Conservation (phyloP, 768 basidiomycete genomes). For the Hemileccinum impolitum region DNA sequence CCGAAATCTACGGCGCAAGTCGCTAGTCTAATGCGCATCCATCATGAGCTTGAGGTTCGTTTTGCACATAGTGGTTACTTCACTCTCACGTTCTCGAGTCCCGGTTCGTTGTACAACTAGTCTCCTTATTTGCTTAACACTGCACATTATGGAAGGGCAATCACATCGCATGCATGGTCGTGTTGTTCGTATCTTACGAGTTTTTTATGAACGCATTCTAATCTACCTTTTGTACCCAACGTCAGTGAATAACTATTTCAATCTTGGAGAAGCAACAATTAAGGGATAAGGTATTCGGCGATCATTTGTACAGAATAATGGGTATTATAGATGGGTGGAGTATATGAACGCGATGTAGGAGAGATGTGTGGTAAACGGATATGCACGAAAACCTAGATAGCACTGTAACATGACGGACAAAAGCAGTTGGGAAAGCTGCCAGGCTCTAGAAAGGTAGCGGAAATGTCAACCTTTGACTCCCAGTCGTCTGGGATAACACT, state of each 20-base stretch:
- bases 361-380: background rate
- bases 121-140: slow-evolving; percentile 4
- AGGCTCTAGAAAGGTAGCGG: slow-evolving; percentile 20
- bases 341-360: background rate
- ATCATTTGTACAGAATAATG: background rate
- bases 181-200: slow-evolving; percentile 6
- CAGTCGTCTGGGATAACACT: slow-evolving; percentile 38
- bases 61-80: background rate
- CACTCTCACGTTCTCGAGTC: slow-evolving; percentile 3
- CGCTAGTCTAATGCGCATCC: background rate
- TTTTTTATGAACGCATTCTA: slow-evolving; percentile 6
- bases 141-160: slow-evolving; percentile 4
- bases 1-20: no score
- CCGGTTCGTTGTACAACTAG: slow-evolving; percentile 16
- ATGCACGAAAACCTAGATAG: slow-evolving; percentile 33
- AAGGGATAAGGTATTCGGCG: background rate
- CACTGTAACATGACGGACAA: slow-evolving; percentile 44
- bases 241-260: background rate
- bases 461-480: slow-evolving; percentile 31
- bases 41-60: slow-evolving; percentile 2
- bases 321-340: background rate
- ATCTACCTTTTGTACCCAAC: slow-evolving; percentile 1
- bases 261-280: background rate
- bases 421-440: slow-evolving; percentile 28
- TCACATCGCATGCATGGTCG: background rate